Conservation (phyloP, 768 basidiomycete genomes). For the Krasilnikovozyma curviuscula region DNA sequence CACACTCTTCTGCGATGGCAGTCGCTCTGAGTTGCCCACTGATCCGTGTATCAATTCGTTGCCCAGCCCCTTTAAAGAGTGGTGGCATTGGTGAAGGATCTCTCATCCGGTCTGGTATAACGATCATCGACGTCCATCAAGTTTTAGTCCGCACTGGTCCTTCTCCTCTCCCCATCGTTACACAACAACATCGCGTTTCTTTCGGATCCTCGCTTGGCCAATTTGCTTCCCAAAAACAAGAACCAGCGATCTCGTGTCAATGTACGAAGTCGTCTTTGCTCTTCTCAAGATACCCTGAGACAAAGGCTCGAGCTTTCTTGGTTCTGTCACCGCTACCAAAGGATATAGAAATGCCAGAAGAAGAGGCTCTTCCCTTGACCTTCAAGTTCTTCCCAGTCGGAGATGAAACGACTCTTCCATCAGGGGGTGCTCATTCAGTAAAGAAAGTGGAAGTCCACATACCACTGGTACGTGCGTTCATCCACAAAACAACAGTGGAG, state of each 20-base stretch:
- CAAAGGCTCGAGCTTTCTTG: too few relatives aligned
- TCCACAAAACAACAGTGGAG: slow-evolving; percentile 51
- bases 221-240: background rate
- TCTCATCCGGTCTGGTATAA: slow-evolving; percentile 1
- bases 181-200: background rate
- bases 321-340: too few relatives aligned
- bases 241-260: background rate
- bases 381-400: too few relatives aligned
- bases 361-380: too few relatives aligned
- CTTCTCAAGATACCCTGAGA: too few relatives aligned
- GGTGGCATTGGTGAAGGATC: slow-evolving; percentile 15
- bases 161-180: background rate
- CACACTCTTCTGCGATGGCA: slow-evolving; percentile 5
- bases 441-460: slow-evolving; percentile 28
- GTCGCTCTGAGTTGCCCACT: slow-evolving; percentile 28
- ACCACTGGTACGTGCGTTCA: slow-evolving; percentile 37
- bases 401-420: background rate
- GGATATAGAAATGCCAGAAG: too few relatives aligned
- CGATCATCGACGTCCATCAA: slow-evolving; percentile 5
- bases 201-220: background rate
- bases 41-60: slow-evolving; percentile 49
- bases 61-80: slow-evolving; percentile 37
- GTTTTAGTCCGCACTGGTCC: background rate
- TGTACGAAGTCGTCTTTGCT: too few relatives aligned
- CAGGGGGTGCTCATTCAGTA: background rate